These are phyloP conservation scores for Centella asiatica DNA, from an alignment of 129 eudicot species.

Conservation along the genomic window DNA sequence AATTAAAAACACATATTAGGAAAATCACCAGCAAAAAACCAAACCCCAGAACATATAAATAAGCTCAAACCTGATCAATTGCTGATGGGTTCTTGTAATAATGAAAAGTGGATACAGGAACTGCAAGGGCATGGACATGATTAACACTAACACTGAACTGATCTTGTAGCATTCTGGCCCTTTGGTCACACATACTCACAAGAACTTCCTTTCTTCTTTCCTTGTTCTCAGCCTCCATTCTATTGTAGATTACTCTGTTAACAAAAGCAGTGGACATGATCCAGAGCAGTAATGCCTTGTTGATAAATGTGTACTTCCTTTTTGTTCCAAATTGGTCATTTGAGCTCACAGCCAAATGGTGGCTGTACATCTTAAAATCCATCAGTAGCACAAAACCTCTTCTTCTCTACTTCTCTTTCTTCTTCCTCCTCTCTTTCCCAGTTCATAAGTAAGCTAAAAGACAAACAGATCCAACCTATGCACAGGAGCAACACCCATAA, in stretches of 20 bases:
- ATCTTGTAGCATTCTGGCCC: conserved; percentile 87
- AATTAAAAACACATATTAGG: too few relatives aligned
- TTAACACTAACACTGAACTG: conserved; percentile 76
- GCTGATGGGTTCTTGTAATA: conserved; percentile 67
- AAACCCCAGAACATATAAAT: not conserved
- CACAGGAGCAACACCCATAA: not conserved
- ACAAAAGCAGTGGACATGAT: conserved; percentile 20
- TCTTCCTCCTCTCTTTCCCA: conserved; percentile 15
- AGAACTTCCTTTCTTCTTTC: conserved; percentile 59
- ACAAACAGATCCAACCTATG: not conserved
- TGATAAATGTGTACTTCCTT: conserved; percentile 28
- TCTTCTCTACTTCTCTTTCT: conserved; percentile 1
- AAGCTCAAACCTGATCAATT: conserved; percentile 60
- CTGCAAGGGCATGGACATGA: conserved; percentile 86
- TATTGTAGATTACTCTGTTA: conserved; percentile 25
- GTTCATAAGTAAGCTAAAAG: conserved; percentile 17
- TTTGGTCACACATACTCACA: conserved; percentile 78
- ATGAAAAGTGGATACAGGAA: conserved; percentile 75
- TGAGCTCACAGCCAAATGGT: conserved; percentile 47
- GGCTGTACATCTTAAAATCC: conserved; percentile 48
- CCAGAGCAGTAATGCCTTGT: conserved; percentile 37
- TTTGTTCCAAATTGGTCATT: conserved; percentile 45
- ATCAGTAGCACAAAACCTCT: conserved; percentile 11
- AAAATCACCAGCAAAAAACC: not conserved
- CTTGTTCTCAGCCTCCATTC: conserved; percentile 43